Percentiles rank a stretch among this genome's conserved stretches.
Conservation (phyloP, 2,329 filamentous ascomycete genomes). For the Ascosphaera pollenicola region DNA sequence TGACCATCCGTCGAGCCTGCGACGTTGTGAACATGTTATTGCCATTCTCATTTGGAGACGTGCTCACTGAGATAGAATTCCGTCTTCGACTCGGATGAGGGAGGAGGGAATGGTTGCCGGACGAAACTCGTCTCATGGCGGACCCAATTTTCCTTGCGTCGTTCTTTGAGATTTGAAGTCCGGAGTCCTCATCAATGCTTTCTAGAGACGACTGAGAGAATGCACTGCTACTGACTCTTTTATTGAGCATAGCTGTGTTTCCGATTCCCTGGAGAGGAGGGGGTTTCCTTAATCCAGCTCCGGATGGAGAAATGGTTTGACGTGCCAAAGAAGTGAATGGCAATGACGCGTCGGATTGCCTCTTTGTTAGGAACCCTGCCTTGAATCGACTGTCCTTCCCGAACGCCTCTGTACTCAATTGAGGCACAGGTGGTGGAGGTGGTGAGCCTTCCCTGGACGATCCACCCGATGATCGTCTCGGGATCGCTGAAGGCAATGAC, state of each 20-base stretch:
- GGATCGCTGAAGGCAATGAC: too few relatives aligned
- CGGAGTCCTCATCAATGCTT: constrained; percentile 25
- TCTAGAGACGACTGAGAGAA: constrained; percentile 11
- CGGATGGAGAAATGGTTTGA: too few relatives aligned
- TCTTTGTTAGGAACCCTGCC: constrained; percentile 62
- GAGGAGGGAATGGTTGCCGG: constrained; percentile 16
- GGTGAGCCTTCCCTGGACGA: too few relatives aligned
- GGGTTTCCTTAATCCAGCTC: constrained; percentile 28
- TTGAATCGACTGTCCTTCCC: constrained; percentile 60
- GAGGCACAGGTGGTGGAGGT: too few relatives aligned
- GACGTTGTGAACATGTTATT: constrained; percentile 40
- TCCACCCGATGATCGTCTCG: too few relatives aligned
- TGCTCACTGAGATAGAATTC: constrained; percentile 26
- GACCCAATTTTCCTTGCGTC: constrained; percentile 32
- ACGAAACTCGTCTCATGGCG: constrained; percentile 33
- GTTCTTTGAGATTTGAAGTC: constrained; percentile 22
- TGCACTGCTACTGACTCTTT: constrained; percentile 15
- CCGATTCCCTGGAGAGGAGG: constrained; percentile 33
- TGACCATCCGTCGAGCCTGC: constrained; percentile 45
- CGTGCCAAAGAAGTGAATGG: constrained; percentile 24
- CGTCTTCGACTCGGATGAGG: constrained; percentile 29
- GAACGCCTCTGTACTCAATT: background rate
- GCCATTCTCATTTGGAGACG: constrained; percentile 31
- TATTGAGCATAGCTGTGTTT: constrained; percentile 26
- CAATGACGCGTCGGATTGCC: constrained; percentile 40